Base-by-base conservation (phyloP, 305 asterid species). In the Fraxinus ornus region DNA sequence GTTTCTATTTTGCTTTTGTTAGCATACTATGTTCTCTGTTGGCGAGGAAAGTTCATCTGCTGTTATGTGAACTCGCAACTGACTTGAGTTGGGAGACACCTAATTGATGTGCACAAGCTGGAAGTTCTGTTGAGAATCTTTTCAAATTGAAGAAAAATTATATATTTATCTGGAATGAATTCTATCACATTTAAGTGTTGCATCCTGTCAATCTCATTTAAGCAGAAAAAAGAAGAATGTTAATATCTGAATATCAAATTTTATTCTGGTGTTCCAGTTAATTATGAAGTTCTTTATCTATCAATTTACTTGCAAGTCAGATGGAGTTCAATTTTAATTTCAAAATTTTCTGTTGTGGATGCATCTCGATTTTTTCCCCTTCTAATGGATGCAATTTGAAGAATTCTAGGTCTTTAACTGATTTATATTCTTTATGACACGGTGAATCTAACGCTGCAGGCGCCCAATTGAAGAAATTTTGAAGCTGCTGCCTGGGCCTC, bases 401-500 rank as follows among this genome's bases (percentile, higher is more conserved):
- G 49, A 76, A 22, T 76, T 10, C 36, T 75, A 37, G 3, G 21
- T 24, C 28, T 44, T 21, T 36, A 75, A 39, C 36, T 39, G 36
- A 15, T 47, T 44, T 81, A 47, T 71, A 52, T 52, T 49, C 78
- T 39, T 35, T 78, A 39, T 78, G 66, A 52, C 15, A 49, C 44
- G 72, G 21, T 60, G 17, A 80, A 77, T 39, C 72, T 77, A 66
- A 55, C 85, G 80, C 70, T 82, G 74, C 89, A 96, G 99, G 99
- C 94, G 98, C 37, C 97, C 97, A 24, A 86, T 94, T 73, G 99
- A 96, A 88, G 98, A 96, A 81, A 90, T 93, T 81, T 83, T 96
- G 84, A 96, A 87, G 90, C 84, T 94, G 86, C 92, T 96, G 83
- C 99, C 99, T 21, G 99, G 98, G 74, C 97, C 98, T 82, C 99